A percentile compares a stretch with the other conserved stretches of the same genome.
Conservation (phyloP, 257 asterid genomes). For the Paraleonurus japonicus region DNA sequence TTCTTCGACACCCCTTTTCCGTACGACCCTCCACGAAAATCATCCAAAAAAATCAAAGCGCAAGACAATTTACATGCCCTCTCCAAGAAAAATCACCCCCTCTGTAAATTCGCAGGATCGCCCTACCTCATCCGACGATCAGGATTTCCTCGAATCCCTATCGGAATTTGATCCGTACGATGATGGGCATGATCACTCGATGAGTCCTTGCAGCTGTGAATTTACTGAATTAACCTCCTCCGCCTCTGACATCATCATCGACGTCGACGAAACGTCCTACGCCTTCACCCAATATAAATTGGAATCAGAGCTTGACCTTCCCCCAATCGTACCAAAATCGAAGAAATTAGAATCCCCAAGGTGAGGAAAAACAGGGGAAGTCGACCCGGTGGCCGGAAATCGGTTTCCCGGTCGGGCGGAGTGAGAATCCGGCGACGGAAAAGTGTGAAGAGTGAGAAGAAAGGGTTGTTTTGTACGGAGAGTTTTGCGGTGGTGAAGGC, state of each 20-base stretch:
- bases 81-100: constrained; percentile 40
- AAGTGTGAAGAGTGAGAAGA: constrained; percentile 31
- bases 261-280: constrained; percentile 36
- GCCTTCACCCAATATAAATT: not conserved
- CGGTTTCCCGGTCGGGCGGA: constrained; percentile 47
- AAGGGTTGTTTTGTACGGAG: constrained; percentile 38
- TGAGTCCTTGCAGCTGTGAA: constrained; percentile 34
- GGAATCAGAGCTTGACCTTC: constrained; percentile 51
- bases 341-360: constrained; percentile 12
- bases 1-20: constrained; percentile 36
- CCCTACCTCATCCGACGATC: constrained; percentile 33
- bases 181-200: constrained; percentile 21
- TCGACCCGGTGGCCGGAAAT: constrained; percentile 39
- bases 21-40: constrained; percentile 46
- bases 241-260: constrained; percentile 56
- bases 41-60: constrained; percentile 46
- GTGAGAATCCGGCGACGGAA: constrained; percentile 54
- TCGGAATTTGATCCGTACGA: constrained; percentile 34
- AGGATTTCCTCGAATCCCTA: constrained; percentile 34
- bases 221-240: constrained; percentile 50
- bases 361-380: constrained; percentile 8
- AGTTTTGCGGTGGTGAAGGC: constrained; percentile 89
- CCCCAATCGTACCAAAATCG: constrained; percentile 58
- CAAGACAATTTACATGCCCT: constrained; percentile 69
- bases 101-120: constrained; percentile 16